Evolutionary conservation across 140 eudicot species (phyloP), one percentile per base, ranked within the genome.

Genomic region (Cichorium intybus): DNA sequence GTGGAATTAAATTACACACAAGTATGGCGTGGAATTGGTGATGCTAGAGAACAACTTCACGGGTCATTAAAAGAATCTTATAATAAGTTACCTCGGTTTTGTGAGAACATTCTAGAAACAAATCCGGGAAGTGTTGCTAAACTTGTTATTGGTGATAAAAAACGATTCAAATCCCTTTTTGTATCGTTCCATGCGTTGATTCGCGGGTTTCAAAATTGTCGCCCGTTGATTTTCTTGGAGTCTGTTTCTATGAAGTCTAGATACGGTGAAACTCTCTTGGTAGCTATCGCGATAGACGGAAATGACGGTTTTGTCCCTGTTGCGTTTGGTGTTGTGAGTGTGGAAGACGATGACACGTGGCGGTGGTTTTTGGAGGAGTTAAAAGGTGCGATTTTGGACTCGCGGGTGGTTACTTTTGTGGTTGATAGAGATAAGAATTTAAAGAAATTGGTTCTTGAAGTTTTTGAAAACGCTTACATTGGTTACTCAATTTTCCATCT

Each of bases 401-500:
- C 84, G 17, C 20, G 51, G 43, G 41, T 83, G 15, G 43, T 84
- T 7, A 88, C 96, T n/a, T 82, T 84, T 51, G 89, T 88, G 33
- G 81, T 84, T 18, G 95, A 85, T 74, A 76, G 75, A 68, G 97
- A 89, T 35, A 85, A 79, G 72, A 74, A 75, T 31, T 69, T 85
- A 55, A 79, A 71, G 60, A 56, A 80, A 21, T 27, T 61, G 5
- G 68, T 81, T 18, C 80, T 63, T 10, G 85, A 80, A 18, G 81
- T 85, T 35, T 88, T 88, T 74, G 81, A 80, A 45, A 71, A 82
- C 59, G 79, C 84, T 6, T 64, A 72, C 31, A 64, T 73, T 49
- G 97, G 97, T 62, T 89, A 83, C 74, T 89, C 97, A 16, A 82
- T 89, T 24, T 64, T 53, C 76, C 95, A 89, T 57, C 86, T 89